These are phyloP conservation scores for Carex littledalei DNA, from an alignment of 176 grass and related monocot genomes.

Conservation along the genomic window DNA sequence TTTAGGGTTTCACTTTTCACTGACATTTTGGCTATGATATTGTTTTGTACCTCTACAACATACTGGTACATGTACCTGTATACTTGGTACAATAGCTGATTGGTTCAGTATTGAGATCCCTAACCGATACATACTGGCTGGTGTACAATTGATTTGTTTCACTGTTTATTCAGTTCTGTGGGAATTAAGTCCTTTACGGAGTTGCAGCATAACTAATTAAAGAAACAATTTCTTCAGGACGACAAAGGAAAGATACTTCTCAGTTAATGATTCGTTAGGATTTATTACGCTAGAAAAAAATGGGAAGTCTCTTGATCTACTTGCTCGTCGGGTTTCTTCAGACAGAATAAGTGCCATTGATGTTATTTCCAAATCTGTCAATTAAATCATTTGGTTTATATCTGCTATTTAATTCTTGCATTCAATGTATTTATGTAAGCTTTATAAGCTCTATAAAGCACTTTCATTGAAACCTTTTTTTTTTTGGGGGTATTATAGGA, in stretches of 20 bases:
- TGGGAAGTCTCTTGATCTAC: slow-evolving; percentile 68
- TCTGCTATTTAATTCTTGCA: not conserved
- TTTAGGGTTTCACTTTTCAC: not conserved
- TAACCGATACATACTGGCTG: not conserved
- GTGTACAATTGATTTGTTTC: not conserved
- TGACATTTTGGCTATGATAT: not conserved
- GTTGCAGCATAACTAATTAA: not conserved
- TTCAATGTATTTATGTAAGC: not conserved
- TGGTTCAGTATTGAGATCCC: not conserved
- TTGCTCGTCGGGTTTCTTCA: slow-evolving; percentile 59
- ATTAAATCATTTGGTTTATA: not conserved
- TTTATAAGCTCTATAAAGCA: not conserved
- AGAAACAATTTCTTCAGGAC: slow-evolving; percentile 33
- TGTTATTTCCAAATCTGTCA: slow-evolving; percentile 32
- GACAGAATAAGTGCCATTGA: slow-evolving; percentile 87
- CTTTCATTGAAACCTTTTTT: not conserved
- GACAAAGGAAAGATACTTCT: slow-evolving; percentile 41
- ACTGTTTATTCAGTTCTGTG: not conserved
- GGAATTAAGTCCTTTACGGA: not conserved
- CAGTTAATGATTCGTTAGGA: slow-evolving; percentile 33
- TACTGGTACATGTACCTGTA: not conserved
- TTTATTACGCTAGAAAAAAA: slow-evolving; percentile 90
- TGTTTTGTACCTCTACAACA: not conserved
- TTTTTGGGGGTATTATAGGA: slow-evolving; percentile 35
- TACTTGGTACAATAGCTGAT: slow-evolving; percentile 5